Evolutionary conservation across 768 basidiomycete species (phyloP).

Genomic region (Bullera alba): DNA sequence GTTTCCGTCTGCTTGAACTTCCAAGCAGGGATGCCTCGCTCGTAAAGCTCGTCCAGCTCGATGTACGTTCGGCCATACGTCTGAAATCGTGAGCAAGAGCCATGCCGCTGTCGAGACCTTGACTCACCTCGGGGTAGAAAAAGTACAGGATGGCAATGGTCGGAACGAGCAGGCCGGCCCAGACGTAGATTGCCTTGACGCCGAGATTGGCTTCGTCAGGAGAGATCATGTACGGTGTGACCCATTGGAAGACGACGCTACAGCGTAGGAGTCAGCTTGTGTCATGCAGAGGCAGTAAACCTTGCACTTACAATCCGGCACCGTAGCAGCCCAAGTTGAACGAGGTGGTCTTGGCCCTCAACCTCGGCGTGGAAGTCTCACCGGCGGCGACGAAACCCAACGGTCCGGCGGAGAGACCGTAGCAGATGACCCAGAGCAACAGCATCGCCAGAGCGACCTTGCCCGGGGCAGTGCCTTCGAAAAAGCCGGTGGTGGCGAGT

Average conservation of each 20-base stretch:
- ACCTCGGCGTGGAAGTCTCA: conserved; percentile 18
- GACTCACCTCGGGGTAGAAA: conserved; percentile 23
- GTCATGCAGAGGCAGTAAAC: background rate
- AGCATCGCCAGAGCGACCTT: conserved; percentile 15
- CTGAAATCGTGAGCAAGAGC: background rate
- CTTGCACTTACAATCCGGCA: conserved; percentile 10
- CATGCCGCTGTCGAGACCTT: background rate
- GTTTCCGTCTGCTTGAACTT: conserved; percentile 15
- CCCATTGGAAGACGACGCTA: conserved; percentile 20
- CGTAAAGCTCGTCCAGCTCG: conserved; percentile 29
- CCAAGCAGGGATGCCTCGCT: conserved; percentile 18
- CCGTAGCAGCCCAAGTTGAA: conserved; percentile 16
- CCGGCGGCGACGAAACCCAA: conserved; percentile 19
- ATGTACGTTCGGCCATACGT: conserved; percentile 17
- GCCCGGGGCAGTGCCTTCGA: background rate
- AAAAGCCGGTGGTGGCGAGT: conserved; percentile 12
- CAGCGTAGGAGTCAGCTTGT: background rate
- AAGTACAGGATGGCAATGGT: conserved; percentile 11
- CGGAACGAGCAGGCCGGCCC: conserved; percentile 18
- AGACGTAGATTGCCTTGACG: conserved; percentile 20
- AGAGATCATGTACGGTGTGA: conserved; percentile 21
- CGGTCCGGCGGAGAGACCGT: conserved; percentile 16
- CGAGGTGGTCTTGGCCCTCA: conserved; percentile 21
- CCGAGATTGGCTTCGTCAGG: conserved; percentile 21
- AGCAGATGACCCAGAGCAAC: conserved; percentile 19